Evolutionary conservation across 352 stramenopile species (phyloP), one percentile per base, ranked within the genome.

Genomic region (Globisporangium paddicum): DNA sequence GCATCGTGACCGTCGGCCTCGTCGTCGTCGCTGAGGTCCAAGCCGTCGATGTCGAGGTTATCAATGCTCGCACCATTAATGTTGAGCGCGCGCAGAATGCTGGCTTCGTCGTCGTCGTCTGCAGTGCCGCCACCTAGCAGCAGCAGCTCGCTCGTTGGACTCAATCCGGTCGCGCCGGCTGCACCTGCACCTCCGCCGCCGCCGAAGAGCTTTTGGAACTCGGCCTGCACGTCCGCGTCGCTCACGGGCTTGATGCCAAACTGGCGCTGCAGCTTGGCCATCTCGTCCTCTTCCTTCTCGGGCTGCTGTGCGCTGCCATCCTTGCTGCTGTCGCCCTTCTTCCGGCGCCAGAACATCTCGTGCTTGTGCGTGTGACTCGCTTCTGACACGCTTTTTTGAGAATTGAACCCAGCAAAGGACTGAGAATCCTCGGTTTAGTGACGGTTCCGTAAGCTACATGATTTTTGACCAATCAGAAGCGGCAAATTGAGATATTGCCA

Each of bases 171-270:
- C 19, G 41, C 35, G 1, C 47, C 32, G 4, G n/a, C 48, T 5
- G 32, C 28, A 51, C 41, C 49, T n/a, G n/a, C n/a, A 14, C 13
- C 41, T 21, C 28, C 55, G 5, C 34, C 45, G 23, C 51, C 67
- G 14, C 68, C 71, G 35, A 92, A 69, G 18, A 93, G 71, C 64
- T 68, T 62, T 50, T 73, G 65, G 25, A 91, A 77, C 44, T 93
- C 84, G 38, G 59, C 68, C 62, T 90, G 67, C 19, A 93, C 78
- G 46, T 93, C 79, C 42, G 74, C 77, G 56, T 91, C 81, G 21
- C 60, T 81, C 49, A 90, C 69, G 32, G 77, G 68, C 34, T 75
- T 80, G 65, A 93, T 91, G 5, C 84, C 81, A 55, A 93, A 89
- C 70, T 91, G 76, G 16, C 77, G 72, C 69, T 92, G 82, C 38